Percentiles rank a stretch among this genome's conserved stretches.
phyloP scores from a whole-genome alignment of 2,329 filamentous ascomycete species.

The Hirsutella thompsonii region DNA sequence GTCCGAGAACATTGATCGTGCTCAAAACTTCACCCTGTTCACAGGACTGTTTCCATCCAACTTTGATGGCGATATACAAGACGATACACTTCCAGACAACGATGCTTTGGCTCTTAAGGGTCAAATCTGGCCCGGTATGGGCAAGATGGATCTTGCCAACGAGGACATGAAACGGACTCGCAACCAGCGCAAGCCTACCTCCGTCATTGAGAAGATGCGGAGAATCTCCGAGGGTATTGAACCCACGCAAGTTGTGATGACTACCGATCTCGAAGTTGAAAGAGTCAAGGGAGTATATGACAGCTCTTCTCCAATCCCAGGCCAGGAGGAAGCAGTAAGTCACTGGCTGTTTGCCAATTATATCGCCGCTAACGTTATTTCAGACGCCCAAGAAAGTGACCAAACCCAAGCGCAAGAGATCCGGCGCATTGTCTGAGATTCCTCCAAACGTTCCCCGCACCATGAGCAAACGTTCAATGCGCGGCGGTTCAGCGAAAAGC shows the following conservation, averaged over 20 bases:
- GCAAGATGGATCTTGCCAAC: conserved; percentile 68
- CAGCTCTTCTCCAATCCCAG: conserved; percentile 33
- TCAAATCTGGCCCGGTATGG: conserved; percentile 65
- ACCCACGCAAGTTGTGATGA: conserved; percentile 53
- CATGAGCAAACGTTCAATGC: conserved; percentile 10
- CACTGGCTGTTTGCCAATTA: conserved; percentile 1
- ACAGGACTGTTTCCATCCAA: conserved; percentile 15
- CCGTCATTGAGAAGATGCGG: conserved; percentile 55
- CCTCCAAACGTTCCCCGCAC: conserved; percentile 20
- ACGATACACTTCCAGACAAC: conserved; percentile 11
- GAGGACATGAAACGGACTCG: conserved; percentile 59
- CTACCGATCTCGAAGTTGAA: conserved; percentile 34
- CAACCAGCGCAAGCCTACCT: conserved; percentile 67
- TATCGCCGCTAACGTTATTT: too few species aligned
- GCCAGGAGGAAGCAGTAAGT: conserved; percentile 30
- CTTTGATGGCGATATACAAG: conserved; percentile 14
- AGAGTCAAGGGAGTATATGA: conserved; percentile 47
- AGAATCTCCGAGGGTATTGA: conserved; percentile 50
- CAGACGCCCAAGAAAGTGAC: conserved; percentile 17
- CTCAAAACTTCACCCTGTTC: conserved; percentile 14
- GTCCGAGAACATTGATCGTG: conserved; percentile 13
- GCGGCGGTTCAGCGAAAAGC: conserved; percentile 6
- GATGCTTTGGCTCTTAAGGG: conserved; percentile 47
- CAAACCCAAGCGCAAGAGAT: conserved; percentile 17
- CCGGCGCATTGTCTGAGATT: conserved; percentile 19